Percentiles rank a stretch among this genome's conserved stretches.
Evolutionary conservation across 164 flowering plant genomes (phyloP).

Genomic region (Buxus sempervirens): DNA sequence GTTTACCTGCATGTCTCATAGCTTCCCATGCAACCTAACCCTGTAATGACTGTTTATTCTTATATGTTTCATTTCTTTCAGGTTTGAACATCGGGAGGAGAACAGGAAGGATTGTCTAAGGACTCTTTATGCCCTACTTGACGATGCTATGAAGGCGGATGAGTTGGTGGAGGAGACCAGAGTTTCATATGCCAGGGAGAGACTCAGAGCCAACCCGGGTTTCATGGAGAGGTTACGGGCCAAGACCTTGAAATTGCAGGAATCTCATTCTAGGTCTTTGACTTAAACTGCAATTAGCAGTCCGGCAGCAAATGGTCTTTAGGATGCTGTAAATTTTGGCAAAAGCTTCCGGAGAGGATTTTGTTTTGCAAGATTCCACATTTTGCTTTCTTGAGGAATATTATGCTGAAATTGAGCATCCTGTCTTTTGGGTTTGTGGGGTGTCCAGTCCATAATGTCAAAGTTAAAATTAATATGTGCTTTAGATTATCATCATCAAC

Average conservation of each 20-base stretch:
- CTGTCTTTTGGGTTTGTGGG: too few species aligned
- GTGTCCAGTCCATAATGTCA: too few species aligned
- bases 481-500: too few species aligned
- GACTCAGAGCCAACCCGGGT: conserved; percentile 71
- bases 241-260: conserved; percentile 38
- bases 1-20: too few species aligned
- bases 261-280: conserved; percentile 14
- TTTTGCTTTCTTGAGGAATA: background rate
- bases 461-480: background rate
- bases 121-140: conserved; percentile 69
- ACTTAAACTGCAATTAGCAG: background rate
- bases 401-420: background rate
- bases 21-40: background rate
- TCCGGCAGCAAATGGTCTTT: background rate
- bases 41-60: background rate
- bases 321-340: background rate
- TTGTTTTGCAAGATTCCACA: background rate
- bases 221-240: conserved; percentile 83
- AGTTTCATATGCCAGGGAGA: conserved; percentile 59
- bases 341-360: background rate
- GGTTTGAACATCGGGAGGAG: conserved; percentile 96
- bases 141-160: conserved; percentile 85
- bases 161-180: conserved; percentile 72
- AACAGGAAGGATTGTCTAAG: conserved; percentile 94
- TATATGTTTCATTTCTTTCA: conserved; percentile 17